Percentiles rank a stretch among this genome's conserved stretches.
phyloP scores from a whole-genome alignment of 2,329 filamentous ascomycete species.

The Paradendryphiella salina region DNA sequence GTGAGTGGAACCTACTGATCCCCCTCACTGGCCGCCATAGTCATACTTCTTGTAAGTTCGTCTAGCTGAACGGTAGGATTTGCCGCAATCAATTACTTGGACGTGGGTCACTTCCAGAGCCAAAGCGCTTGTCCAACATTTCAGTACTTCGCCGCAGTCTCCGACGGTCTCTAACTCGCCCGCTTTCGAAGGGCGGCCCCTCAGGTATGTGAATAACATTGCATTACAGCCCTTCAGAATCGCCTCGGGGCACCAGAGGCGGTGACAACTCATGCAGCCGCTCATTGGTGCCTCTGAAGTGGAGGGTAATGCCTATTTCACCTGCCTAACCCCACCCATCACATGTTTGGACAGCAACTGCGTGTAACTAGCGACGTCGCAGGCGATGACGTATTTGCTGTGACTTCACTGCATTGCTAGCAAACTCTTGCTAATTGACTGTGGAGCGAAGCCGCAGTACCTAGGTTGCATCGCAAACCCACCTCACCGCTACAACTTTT shows the following conservation, averaged over 20 bases:
- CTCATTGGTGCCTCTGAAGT: constrained; percentile 9
- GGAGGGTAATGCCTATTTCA: not conserved
- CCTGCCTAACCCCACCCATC: not conserved
- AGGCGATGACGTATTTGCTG: constrained; percentile 3
- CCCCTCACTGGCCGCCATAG: not conserved
- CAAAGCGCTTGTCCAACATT: not conserved
- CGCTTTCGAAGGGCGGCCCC: not conserved
- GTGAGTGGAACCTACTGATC: not conserved
- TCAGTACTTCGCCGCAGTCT: not conserved
- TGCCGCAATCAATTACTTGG: not conserved
- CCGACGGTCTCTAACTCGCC: not conserved
- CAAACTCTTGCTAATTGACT: constrained; percentile 8
- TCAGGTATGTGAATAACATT: constrained; percentile 18
- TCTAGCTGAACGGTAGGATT: not conserved
- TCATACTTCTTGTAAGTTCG: not conserved
- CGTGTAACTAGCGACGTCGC: not conserved
- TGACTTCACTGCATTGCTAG: not conserved
- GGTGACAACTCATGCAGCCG: constrained; percentile 13
- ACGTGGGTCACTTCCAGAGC: not conserved
- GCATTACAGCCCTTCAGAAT: not conserved
- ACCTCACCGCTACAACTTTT: not conserved
- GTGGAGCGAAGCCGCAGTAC: not conserved
- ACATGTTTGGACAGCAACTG: constrained; percentile 3
- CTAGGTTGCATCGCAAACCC: not conserved
- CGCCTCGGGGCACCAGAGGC: constrained; percentile 6